Evolutionary conservation across 2,329 filamentous ascomycete species (phyloP).

Genomic region (Lojkania enalia): DNA sequence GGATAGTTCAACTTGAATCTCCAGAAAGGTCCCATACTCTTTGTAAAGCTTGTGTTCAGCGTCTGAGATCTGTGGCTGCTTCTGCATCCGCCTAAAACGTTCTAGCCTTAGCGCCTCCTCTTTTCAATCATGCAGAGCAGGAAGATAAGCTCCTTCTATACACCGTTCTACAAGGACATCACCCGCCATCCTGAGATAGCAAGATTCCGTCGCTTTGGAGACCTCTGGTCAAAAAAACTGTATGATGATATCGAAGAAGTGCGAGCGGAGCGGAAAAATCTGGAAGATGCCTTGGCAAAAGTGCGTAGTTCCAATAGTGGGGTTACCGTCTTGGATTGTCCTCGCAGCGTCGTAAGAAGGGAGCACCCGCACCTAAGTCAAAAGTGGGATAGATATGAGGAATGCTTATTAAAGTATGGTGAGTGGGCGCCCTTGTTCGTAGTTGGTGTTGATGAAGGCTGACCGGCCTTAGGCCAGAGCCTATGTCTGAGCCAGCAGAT

Average conservation of each 20-base stretch:
- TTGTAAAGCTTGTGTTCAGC: too few relatives aligned
- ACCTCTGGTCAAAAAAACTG: constrained; percentile 11
- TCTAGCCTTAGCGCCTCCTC: too few relatives aligned
- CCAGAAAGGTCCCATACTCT: too few relatives aligned
- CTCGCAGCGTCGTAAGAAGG: constrained; percentile 1
- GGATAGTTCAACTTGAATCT: too few relatives aligned
- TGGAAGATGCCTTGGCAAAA: constrained; percentile 6
- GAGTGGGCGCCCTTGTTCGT: too few relatives aligned
- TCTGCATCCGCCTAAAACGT: too few relatives aligned
- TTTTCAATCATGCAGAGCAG: too few relatives aligned
- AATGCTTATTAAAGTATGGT: constrained; percentile 7
- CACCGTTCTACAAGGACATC: constrained; percentile 9
- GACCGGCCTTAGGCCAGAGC: constrained; percentile 4
- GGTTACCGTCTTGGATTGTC: constrained; percentile 11
- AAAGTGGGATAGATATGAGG: constrained; percentile 9
- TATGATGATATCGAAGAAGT: constrained; percentile 14
- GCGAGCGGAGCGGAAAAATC: neutral
- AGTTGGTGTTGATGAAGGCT: neutral
- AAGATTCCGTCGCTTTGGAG: constrained; percentile 8
- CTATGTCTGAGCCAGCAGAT: constrained; percentile 13
- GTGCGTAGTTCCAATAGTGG: neutral
- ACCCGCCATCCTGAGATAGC: constrained; percentile 6
- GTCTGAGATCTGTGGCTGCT: too few relatives aligned
- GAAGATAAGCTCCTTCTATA: too few relatives aligned
- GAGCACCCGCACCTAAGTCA: neutral